A percentile compares a stretch with the other conserved stretches of the same genome.
Conservation (phyloP, 2,329 filamentous ascomycete species). For the Scortechinia acanthostroma region DNA sequence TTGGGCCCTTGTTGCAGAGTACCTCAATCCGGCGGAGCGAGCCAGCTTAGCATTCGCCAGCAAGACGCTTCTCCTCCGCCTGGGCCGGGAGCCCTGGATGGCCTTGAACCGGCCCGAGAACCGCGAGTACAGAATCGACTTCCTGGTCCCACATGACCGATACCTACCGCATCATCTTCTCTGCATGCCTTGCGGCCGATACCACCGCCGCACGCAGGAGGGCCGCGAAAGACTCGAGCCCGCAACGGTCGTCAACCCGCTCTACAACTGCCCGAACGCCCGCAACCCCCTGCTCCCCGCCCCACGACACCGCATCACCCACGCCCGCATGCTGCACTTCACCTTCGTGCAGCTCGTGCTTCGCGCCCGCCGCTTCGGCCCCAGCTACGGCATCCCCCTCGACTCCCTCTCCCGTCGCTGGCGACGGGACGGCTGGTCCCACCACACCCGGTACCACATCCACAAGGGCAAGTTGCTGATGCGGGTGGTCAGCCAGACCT, state of each 20-base stretch:
- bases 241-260: conserved; percentile 41
- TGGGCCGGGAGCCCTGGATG: conserved; percentile 29
- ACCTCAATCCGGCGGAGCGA: conserved; percentile 32
- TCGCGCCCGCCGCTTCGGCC: conserved; percentile 35
- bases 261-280: conserved; percentile 45
- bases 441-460: conserved; percentile 43
- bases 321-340: conserved; percentile 45
- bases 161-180: conserved; percentile 45
- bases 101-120: conserved; percentile 31
- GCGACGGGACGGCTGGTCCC: conserved; percentile 43
- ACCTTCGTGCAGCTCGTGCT: conserved; percentile 48
- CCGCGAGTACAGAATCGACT: conserved; percentile 32
- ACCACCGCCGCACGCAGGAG: conserved; percentile 41
- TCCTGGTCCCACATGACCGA: conserved; percentile 40
- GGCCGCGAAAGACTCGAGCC: conserved; percentile 44
- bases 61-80: conserved; percentile 30
- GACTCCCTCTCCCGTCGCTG: conserved; percentile 41
- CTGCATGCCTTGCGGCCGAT: conserved; percentile 47
- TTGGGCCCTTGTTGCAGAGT: conserved; percentile 33
- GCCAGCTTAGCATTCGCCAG: conserved; percentile 38
- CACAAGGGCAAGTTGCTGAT: conserved; percentile 45
- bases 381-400: conserved; percentile 34
- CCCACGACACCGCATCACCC: conserved; percentile 42
- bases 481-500: conserved; percentile 44
- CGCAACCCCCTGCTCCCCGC: conserved; percentile 34